Evolutionary conservation across 2,329 filamentous ascomycete genomes (phyloP), one percentile per base, ranked within the genome.

Genomic region (Dactylonectria estremocensis): DNA sequence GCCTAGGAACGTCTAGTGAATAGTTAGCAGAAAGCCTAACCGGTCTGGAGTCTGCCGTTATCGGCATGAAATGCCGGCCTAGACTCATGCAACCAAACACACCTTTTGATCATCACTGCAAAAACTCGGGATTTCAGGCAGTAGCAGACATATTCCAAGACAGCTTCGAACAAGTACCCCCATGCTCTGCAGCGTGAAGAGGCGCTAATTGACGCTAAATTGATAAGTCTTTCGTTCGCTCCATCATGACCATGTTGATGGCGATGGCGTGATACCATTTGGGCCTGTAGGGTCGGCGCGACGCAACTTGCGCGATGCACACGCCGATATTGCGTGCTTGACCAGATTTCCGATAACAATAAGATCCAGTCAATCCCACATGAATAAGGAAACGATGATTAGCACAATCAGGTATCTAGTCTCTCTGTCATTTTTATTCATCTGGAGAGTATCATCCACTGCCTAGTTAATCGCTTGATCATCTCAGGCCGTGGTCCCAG

Each of bases 321-420:
- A 37, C 43, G 57, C 48, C 56, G 33, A 20, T 40, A 66, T 66
- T 66, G 63, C 63, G 63, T 66, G 63, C 57, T 66, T 40, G 57
- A 14, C 11, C 33, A 53, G 50, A 57, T 61, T 53, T 35, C 24
- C 35, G 45, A 60, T 43, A 61, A 53, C 48, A 28, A 43, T 24
- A 20, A 43, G 4, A 24, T 24, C 10, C 14, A n/a, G 40, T 3
- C 5, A 6, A 43, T n/a, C 40, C 40, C 40, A n/a, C n/a, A 6
- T n/a, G 7, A 43, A 8, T n/a, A 43, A n/a, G 16, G 40, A 7
- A 43, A 3, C 16, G 24, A 45, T 53, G 33, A 7, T 43, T 40
- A 20, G 14, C 24, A 48, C 31, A 20, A 57, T 46, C 28, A 2
- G 55, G 13, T 43, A 24, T 13, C 11, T 14, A n/a, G 10, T 4